phyloP scores from a whole-genome alignment of 2,329 filamentous ascomycete species.

The Chaetothyriales sp. region DNA sequence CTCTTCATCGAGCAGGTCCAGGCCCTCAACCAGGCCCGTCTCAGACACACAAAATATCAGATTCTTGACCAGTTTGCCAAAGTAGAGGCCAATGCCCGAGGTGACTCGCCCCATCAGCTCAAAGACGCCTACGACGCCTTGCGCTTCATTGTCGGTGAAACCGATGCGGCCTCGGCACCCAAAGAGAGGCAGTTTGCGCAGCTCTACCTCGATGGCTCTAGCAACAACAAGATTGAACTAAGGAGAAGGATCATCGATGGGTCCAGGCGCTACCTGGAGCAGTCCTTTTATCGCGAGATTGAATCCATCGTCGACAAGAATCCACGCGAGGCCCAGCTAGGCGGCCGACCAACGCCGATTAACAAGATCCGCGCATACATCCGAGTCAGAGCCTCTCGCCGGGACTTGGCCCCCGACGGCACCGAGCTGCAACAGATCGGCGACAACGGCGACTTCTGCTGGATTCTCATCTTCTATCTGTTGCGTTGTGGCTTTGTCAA shows the following conservation, averaged over 20 bases:
- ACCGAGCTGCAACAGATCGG: slow-evolving; percentile 64
- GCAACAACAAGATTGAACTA: slow-evolving; percentile 50
- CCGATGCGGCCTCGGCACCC: slow-evolving; percentile 44
- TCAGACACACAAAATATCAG: slow-evolving; percentile 49
- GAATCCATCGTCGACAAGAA: slow-evolving; percentile 66
- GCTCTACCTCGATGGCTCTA: slow-evolving; percentile 61
- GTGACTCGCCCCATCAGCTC: slow-evolving; percentile 58
- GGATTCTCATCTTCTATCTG: slow-evolving; percentile 88
- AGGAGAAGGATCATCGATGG: slow-evolving; percentile 68
- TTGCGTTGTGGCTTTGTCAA: slow-evolving; percentile 68
- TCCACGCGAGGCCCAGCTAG: slow-evolving; percentile 74
- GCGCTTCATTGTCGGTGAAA: slow-evolving; percentile 62
- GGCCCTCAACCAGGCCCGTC: slow-evolving; percentile 57
- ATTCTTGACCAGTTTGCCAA: slow-evolving; percentile 61
- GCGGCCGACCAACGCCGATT: slow-evolving; percentile 71
- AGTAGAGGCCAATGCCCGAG: slow-evolving; percentile 54
- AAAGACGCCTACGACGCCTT: slow-evolving; percentile 71
- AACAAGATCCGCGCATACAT: slow-evolving; percentile 92
- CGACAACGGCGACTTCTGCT: slow-evolving; percentile 58
- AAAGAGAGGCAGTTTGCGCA: slow-evolving; percentile 61
- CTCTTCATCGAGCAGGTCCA: slow-evolving; percentile 68
- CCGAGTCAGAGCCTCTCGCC: slow-evolving; percentile 60
- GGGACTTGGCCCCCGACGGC: slow-evolving; percentile 70
- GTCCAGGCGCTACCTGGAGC: slow-evolving; percentile 65
- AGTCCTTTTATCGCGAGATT: slow-evolving; percentile 62